A percentile compares a stretch with the other conserved stretches of the same genome.
These are phyloP conservation scores for Mycena epipterygia DNA, from an alignment of 768 basidiomycete genomes.

Conservation along the genomic window DNA sequence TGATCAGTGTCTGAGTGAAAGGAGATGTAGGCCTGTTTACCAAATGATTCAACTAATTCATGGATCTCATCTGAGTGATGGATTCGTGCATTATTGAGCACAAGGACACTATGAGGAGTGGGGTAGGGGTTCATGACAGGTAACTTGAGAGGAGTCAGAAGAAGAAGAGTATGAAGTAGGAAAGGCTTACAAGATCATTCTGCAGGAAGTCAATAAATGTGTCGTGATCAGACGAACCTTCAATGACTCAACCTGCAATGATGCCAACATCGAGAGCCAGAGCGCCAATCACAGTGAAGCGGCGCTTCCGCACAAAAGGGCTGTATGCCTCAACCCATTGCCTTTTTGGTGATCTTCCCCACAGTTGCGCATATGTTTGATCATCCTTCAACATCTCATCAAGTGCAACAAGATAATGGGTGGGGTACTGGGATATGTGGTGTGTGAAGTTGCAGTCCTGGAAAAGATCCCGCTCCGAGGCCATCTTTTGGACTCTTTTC, in stretches of 20 bases:
- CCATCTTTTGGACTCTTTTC: slow-evolving; percentile 32
- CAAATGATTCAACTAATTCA: no score
- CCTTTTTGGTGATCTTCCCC: slow-evolving; percentile 37
- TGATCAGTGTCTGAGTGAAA: no score
- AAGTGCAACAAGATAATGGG: slow-evolving; percentile 30
- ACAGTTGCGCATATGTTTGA: slow-evolving; percentile 38
- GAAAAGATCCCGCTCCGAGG: slow-evolving; percentile 24
- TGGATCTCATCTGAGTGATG: no score
- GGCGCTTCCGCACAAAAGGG: slow-evolving; percentile 37
- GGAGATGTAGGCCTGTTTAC: no score
- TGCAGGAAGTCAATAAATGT: slow-evolving; percentile 34
- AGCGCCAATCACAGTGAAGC: slow-evolving; percentile 37
- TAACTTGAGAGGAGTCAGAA: no score
- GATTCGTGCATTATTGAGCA: no score
- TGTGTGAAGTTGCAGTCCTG: slow-evolving; percentile 19
- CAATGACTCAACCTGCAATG: slow-evolving; percentile 37
- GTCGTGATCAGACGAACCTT: slow-evolving; percentile 36
- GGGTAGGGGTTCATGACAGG: no score
- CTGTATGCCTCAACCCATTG: slow-evolving; percentile 33
- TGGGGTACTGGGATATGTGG: slow-evolving; percentile 24
- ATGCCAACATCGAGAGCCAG: slow-evolving; percentile 43
- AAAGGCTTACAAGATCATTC: slow-evolving; percentile 37
- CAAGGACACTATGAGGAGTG: no score
- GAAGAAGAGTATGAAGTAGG: no score
- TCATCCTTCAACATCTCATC: slow-evolving; percentile 49